Base-by-base conservation (phyloP, 1,139 yeast species). In the Saccharomyces hybrid region DNA sequence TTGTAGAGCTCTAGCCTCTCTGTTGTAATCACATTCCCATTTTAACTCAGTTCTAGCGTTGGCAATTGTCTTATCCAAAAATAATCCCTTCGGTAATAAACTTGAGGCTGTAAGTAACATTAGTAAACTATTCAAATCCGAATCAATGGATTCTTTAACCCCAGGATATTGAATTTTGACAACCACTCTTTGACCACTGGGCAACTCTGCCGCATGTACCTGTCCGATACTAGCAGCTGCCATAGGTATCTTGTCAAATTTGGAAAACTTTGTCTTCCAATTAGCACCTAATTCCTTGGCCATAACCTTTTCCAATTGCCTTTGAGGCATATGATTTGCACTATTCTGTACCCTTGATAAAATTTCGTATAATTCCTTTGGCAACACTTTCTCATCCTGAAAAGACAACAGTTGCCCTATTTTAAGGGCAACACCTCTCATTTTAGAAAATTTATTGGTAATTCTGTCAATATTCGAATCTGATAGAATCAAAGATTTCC, bases 161-260 rank as follows among this genome's bases (percentile, higher is more conserved):
- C 99, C 99, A 0, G 99, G 99, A 65, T 93, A 93, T 70, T 93
- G 99, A 3, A 93, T 90, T 68, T 93, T 93, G 13, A 93, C 96
- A n/a, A 95, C 99, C 30, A 91, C 97, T 32, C 82, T 81, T 59
- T 81, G 79, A 34, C 80, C 82, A 38, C 70, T 70, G 9, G 72
- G 76, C 23, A 95, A 77, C 9, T 81, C 84, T 0, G 96, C 99
- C 50, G 78, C 78, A 71, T 93, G 99, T 3, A 93, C 99, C 71
- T 93, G 98, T 2, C 99, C 98, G 63, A 93, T 93, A 3, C 97
- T 88, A 1, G 99, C 99, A 3, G 99, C 98, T 0, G 99, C 99
- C 56, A 93, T 81, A 2, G 99, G 99, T 27, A 86, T 78, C 62
- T 88, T 96, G 55, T 89, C 89, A 72, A 95, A 93, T 2, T 81